Evolutionary conservation across 1,284 basidiomycete genomes (phyloP).

Genomic region (Ustilago bromivora): DNA sequence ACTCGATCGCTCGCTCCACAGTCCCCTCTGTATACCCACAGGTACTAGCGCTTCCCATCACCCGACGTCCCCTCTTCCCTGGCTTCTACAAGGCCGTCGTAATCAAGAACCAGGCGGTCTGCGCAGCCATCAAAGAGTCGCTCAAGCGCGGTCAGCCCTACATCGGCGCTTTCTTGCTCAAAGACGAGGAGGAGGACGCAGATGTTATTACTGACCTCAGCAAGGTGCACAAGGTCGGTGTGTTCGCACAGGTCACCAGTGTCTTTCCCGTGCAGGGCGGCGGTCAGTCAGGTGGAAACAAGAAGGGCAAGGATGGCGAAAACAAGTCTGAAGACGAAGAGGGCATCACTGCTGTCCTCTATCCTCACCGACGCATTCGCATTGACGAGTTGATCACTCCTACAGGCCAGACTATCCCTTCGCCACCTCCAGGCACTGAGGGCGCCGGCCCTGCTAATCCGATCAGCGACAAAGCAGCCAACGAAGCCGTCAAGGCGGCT

Average conservation of each 20-base stretch:
- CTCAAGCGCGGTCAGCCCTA: constrained; percentile 97
- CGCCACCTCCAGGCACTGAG: constrained; percentile 50
- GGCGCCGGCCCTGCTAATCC: constrained; percentile 52
- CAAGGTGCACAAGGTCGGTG: constrained; percentile 91
- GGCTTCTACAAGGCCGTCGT: constrained; percentile 81
- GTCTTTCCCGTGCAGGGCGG: constrained; percentile 76
- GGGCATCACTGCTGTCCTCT: constrained; percentile 88
- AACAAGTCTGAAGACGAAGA: constrained; percentile 85
- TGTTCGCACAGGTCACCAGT: constrained; percentile 97
- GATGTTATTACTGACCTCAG: constrained; percentile 90
- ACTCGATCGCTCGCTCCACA: constrained; percentile 56
- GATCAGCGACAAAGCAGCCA: constrained; percentile 52
- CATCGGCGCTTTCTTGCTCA: constrained; percentile 95
- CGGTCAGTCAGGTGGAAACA: constrained; percentile 69
- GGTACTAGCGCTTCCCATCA: constrained; percentile 94
- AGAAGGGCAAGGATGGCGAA: constrained; percentile 72
- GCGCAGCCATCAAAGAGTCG: constrained; percentile 94
- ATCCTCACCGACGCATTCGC: constrained; percentile 91
- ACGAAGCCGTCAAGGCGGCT: constrained; percentile 46
- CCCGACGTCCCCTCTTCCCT: constrained; percentile 93
- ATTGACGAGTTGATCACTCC: constrained; percentile 81
- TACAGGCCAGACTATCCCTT: constrained; percentile 47
- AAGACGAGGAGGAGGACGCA: constrained; percentile 91
- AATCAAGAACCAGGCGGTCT: constrained; percentile 78
- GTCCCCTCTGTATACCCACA: constrained; percentile 80